Evolutionary conservation across 371 early-diverging fungal species (phyloP), one percentile per base, ranked within the genome.

Genomic region (Cokeromyces recurvatus): DNA sequence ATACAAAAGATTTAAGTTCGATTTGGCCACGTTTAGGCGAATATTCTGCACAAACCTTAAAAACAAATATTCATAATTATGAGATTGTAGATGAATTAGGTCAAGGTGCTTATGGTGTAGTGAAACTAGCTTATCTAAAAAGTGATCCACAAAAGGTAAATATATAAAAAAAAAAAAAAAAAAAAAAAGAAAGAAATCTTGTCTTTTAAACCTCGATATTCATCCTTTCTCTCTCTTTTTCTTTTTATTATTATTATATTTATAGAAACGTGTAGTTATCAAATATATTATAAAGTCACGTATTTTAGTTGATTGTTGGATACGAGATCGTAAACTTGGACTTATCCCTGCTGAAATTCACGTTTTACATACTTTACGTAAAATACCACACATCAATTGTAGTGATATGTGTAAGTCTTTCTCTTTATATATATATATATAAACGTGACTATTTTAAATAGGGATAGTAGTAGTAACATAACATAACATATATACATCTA

Each of bases 101-200:
- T n/a, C 79, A 86, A 57, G 88, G 89, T 24, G 81, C 89, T 2
- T 87, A 86, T 56, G 86, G 87, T 3, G 56, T 73, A 34, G 88
- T 87, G 20, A 77, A 82, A 42, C 54, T 81, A 10, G 84, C 73
- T 7, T 61, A 63, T 40, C 32, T 46, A 9, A 60, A 51, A 51
- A 44, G 43, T 1, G 73, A 74, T 62, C 69, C 68, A 1, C 62
- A 66, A 46, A 61, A n/a, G n/a, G n/a, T n/a, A n/a, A n/a, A n/a
- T n/a, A n/a, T n/a, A n/a, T n/a, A n/a, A 69, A 66, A 78, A 64
- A 55, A 21, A 31, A 27, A 15, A 8, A 15, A 10, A 1, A 27
- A 24, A 7, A 27, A 19, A 0, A 8, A 3, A 25, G 12, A 46
- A 31, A 20, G 15, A 23, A n/a, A n/a, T n/a, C n/a, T n/a, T n/a